These are phyloP conservation scores for Plantago major DNA, from an alignment of 257 asterid genomes.

Conservation along the genomic window DNA sequence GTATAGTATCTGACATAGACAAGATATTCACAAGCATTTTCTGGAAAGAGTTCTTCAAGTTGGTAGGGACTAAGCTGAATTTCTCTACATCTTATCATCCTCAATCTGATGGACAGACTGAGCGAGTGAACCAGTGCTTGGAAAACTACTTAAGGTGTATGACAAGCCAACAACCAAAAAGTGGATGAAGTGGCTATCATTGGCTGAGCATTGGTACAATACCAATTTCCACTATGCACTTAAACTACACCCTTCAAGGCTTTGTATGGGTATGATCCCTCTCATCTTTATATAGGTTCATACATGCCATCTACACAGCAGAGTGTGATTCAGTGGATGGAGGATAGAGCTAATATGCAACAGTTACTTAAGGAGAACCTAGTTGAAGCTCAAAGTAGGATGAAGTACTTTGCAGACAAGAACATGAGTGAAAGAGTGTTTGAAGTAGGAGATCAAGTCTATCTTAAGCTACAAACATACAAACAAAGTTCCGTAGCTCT, in stretches of 20 bases:
- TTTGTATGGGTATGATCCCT: not conserved
- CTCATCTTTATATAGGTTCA: not conserved
- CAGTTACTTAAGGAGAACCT: not conserved
- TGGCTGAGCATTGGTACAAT: not conserved
- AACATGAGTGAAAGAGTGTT: not conserved
- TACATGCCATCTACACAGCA: not conserved
- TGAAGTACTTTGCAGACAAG: not conserved
- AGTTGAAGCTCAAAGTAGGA: too few relatives aligned
- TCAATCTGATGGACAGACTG: too few relatives aligned
- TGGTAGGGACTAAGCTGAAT: too few relatives aligned
- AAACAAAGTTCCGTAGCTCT: not conserved
- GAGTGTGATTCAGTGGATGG: too few relatives aligned
- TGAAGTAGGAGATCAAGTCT: slow-evolving; percentile 5
- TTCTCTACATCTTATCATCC: too few relatives aligned
- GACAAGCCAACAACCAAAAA: too few relatives aligned
- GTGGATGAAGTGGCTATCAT: not conserved
- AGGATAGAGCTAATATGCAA: not conserved
- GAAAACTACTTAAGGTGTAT: too few relatives aligned
- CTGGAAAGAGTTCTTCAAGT: too few relatives aligned
- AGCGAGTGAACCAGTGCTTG: too few relatives aligned
- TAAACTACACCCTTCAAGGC: too few relatives aligned
- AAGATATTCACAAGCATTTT: too few relatives aligned
- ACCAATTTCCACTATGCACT: not conserved
- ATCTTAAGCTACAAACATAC: not conserved
- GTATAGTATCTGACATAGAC: too few relatives aligned